A percentile compares a stretch with the other conserved stretches of the same genome.
These are phyloP conservation scores for Diophrys sp. DNA, from an alignment of 73 alveolate species.

Conservation along the genomic window DNA sequence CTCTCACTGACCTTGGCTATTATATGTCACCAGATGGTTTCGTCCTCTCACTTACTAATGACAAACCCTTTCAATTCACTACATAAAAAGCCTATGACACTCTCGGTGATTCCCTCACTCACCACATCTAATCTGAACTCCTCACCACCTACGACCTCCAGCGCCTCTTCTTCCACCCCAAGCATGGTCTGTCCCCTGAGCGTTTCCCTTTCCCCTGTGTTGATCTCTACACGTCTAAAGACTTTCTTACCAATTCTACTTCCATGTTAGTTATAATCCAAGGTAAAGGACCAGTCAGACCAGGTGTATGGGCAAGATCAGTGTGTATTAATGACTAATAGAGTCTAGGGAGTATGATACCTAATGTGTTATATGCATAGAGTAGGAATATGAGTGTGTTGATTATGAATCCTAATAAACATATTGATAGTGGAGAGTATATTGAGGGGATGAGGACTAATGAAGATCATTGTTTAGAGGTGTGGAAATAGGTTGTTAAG, in stretches of 20 bases:
- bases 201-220: too few species aligned
- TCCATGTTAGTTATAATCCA: background rate
- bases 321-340: background rate
- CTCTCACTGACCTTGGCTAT: too few species aligned
- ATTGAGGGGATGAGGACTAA: background rate
- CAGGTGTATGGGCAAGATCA: background rate
- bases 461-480: background rate
- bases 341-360: background rate
- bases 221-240: background rate
- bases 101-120: too few species aligned
- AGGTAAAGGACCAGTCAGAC: conserved; percentile 1
- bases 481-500: background rate
- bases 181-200: too few species aligned
- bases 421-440: background rate
- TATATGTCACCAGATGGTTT: too few species aligned
- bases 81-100: too few species aligned
- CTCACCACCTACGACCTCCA: too few species aligned
- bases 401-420: background rate
- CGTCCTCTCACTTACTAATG: too few species aligned
- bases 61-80: too few species aligned
- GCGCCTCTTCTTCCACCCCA: too few species aligned
- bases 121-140: too few species aligned
- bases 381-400: background rate
- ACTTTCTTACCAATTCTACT: too few species aligned
- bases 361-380: background rate